phyloP scores from a whole-genome alignment of 2,329 filamentous ascomycete genomes.

The Cladorrhinum sp. region DNA sequence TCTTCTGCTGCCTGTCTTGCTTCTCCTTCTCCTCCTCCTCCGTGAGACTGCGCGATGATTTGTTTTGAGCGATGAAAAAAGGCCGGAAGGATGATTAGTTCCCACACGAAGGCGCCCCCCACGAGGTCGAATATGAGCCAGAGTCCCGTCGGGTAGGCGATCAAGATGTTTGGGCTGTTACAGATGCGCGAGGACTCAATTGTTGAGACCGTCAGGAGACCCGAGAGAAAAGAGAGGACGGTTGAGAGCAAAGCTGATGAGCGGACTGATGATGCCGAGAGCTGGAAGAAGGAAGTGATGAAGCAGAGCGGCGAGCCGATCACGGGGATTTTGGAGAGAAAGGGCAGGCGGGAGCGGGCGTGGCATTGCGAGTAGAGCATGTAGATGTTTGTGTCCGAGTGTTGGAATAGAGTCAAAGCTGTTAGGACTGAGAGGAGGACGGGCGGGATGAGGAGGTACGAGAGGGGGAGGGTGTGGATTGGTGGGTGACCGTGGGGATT shows the following conservation, averaged over 20 bases:
- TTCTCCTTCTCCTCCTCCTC: too few species aligned
- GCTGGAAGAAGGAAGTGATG: conserved; percentile 48
- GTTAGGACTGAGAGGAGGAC: conserved; percentile 46
- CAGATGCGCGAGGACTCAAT: conserved; percentile 48
- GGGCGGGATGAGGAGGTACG: conserved; percentile 51
- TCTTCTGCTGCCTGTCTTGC: too few species aligned
- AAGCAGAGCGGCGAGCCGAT: conserved; percentile 49
- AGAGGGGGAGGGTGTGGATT: conserved; percentile 52
- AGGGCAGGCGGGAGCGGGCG: conserved; percentile 44
- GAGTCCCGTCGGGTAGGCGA: conserved; percentile 34
- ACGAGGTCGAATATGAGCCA: conserved; percentile 50
- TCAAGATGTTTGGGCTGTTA: conserved; percentile 32
- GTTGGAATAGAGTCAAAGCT: conserved; percentile 40
- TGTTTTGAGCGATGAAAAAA: conserved; percentile 44
- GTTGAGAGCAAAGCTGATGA: conserved; percentile 40
- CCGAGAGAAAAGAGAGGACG: conserved; percentile 44
- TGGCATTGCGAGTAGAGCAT: conserved; percentile 55
- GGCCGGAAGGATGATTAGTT: conserved; percentile 49
- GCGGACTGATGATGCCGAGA: conserved; percentile 40
- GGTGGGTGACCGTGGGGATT: conserved; percentile 35
- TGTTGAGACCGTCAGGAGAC: conserved; percentile 47
- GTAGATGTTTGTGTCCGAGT: conserved; percentile 50
- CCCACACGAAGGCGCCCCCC: conserved; percentile 51
- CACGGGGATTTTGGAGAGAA: conserved; percentile 41
- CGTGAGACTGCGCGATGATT: conserved; percentile 31